These are phyloP conservation scores for Candida pseudoglaebosa DNA, from an alignment of 805 yeast species.

Conservation along the genomic window DNA sequence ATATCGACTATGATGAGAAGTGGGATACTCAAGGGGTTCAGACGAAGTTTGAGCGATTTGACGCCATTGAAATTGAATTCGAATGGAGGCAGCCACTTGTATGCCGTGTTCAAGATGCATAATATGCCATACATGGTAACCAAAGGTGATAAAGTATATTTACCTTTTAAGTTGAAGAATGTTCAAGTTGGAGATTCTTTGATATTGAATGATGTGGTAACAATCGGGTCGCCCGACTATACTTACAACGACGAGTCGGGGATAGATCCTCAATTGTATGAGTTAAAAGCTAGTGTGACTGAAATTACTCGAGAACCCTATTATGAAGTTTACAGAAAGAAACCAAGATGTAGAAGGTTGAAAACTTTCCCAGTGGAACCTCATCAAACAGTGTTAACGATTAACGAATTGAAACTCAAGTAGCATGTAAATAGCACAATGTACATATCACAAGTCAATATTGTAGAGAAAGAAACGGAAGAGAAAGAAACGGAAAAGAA, in stretches of 20 bases:
- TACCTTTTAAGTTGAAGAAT: conserved; percentile 74
- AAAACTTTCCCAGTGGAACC: conserved; percentile 73
- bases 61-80: conserved; percentile 65
- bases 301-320: conserved; percentile 82
- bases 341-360: conserved; percentile 74
- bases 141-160: conserved; percentile 76
- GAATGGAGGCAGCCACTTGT: conserved; percentile 50
- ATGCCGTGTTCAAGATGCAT: conserved; percentile 80
- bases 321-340: conserved; percentile 52
- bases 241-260: conserved; percentile 34
- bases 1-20: background rate
- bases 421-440: conserved; percentile 7
- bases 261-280: conserved; percentile 34
- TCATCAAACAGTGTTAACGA: conserved; percentile 71
- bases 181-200: conserved; percentile 84
- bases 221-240: conserved; percentile 81
- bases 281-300: conserved; percentile 72
- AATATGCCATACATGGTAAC: conserved; percentile 85
- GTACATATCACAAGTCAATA: too few relatives aligned
- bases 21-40: conserved; percentile 1
- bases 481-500: too few relatives aligned
- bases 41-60: conserved; percentile 34
- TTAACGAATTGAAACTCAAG: conserved; percentile 62
- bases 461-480: too few relatives aligned
- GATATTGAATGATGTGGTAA: conserved; percentile 66